Evolutionary conservation across 2,329 filamentous ascomycete species (phyloP).

Genomic region (Aspergillus unguis): DNA sequence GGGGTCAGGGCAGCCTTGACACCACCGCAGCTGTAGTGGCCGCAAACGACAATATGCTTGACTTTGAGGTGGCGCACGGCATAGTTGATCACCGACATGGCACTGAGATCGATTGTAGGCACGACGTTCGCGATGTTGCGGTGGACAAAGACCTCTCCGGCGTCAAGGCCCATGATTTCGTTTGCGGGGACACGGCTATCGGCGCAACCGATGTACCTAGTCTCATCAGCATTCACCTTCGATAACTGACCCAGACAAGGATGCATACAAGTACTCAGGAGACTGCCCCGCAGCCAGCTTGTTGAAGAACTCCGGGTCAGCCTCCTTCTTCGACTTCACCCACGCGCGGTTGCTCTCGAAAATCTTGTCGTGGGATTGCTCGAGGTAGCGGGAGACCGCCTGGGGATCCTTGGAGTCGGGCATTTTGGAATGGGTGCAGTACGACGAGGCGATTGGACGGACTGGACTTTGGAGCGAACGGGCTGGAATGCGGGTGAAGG

Average conservation of each 20-base stretch:
- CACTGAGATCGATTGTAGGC: constrained; percentile 70
- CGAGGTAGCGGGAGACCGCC: constrained; percentile 10
- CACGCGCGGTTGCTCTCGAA: constrained; percentile 67
- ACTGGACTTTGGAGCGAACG: neutral
- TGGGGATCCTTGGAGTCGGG: neutral
- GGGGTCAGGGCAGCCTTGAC: constrained; percentile 55
- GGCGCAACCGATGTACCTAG: constrained; percentile 67
- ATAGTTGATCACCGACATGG: constrained; percentile 73
- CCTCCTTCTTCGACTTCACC: constrained; percentile 55
- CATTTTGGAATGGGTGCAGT: constrained; percentile 3
- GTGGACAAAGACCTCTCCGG: constrained; percentile 84
- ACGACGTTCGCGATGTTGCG: constrained; percentile 88
- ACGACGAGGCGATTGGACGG: neutral
- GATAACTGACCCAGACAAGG: too few species aligned
- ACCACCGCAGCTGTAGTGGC: constrained; percentile 60
- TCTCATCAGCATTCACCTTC: too few species aligned
- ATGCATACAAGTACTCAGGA: constrained; percentile 61
- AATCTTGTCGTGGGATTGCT: constrained; percentile 60
- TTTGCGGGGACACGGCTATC: constrained; percentile 84
- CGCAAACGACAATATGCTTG: constrained; percentile 60
- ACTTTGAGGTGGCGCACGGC: constrained; percentile 70
- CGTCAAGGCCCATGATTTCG: constrained; percentile 71
- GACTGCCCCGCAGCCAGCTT: constrained; percentile 63
- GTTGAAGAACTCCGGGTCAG: constrained; percentile 63
- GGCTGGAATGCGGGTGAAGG: neutral